Base-by-base conservation (phyloP, 2,329 filamentous ascomycete genomes). In the Pseudogymnoascus sp. region DNA sequence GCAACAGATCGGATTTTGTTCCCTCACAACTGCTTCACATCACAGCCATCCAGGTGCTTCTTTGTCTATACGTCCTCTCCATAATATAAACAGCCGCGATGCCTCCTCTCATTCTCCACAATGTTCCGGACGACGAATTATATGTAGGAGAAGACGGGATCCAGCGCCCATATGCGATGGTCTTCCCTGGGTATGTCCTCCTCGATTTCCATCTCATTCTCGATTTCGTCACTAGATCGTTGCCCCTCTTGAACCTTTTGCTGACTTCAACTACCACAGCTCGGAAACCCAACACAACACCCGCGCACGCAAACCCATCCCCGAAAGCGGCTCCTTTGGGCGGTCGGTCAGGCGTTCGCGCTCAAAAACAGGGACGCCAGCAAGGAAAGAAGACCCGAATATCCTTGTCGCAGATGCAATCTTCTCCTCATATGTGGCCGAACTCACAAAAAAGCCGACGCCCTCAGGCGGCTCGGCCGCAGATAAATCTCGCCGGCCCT, bases 61-160 rank as follows among this genome's bases (percentile, higher is more conserved):
- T 60, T 60, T 22, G 35, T 39, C 4, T 25, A 39, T 39, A 39
- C 19, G 33, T 9, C 12, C 11, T n/a, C 5, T 5, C 3, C 8
- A 16, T 39, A 30, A 16, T 22, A 52, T 62, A 41, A 22, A 63
- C 58, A 42, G 35, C 23, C 58, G 71, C 66, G 66, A 87, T 87
- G 84, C 81, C 84, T 63, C 85, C 85, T 67, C 77, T 88, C 63
- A 87, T 88, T 69, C 76, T 88, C 35, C 85, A 88, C 71, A 87
- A 87, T 71, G 85, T 88, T 66, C 84, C 85, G 62, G 85, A 88
- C 67, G 85, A 88, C 60, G 85, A 88, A 71, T 82, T 85, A 59
- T 88, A 87, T 71, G 75, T 84, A 5, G 85, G 85, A 63, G 83
- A 86, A 61, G 85, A 88, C 74, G 85, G 85, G 65, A 72, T 87